Conservation (phyloP, 805 yeast species). For the Blastobotrys muscicola region DNA sequence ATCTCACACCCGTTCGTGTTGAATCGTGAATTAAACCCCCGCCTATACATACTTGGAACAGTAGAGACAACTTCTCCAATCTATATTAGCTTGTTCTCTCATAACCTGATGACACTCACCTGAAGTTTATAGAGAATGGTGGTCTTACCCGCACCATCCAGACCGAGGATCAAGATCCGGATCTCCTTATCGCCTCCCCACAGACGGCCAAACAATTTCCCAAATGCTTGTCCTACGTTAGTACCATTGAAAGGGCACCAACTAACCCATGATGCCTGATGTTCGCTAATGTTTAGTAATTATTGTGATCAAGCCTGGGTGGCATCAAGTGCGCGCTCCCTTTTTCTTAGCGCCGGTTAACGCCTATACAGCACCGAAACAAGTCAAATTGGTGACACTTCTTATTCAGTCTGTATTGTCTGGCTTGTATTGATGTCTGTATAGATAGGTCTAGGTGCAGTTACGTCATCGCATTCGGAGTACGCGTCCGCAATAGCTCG, state of each 20-base stretch:
- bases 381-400: too few relatives aligned
- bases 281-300: too few relatives aligned
- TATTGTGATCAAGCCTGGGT: too few relatives aligned
- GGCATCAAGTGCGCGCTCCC: too few relatives aligned
- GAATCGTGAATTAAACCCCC: too few relatives aligned
- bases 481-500: too few relatives aligned
- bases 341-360: too few relatives aligned
- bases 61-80: conserved; percentile 77
- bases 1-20: too few relatives aligned
- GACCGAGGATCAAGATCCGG: conserved; percentile 79
- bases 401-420: too few relatives aligned
- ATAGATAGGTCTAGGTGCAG: not conserved
- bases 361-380: not conserved
- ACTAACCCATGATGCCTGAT: too few relatives aligned
- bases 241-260: not conserved
- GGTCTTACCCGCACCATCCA: conserved; percentile 97
- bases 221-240: conserved; percentile 66
- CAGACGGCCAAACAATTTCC: conserved; percentile 72
- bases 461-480: too few relatives aligned
- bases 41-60: conserved; percentile 36
- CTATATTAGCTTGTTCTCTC: conserved; percentile 14
- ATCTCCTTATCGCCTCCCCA: conserved; percentile 91
- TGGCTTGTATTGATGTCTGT: not conserved
- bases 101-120: conserved; percentile 19
- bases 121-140: conserved; percentile 87